Evolutionary conservation across 805 yeast genomes (phyloP), one percentile per base, ranked within the genome.

Genomic region (Starmerella floris): DNA sequence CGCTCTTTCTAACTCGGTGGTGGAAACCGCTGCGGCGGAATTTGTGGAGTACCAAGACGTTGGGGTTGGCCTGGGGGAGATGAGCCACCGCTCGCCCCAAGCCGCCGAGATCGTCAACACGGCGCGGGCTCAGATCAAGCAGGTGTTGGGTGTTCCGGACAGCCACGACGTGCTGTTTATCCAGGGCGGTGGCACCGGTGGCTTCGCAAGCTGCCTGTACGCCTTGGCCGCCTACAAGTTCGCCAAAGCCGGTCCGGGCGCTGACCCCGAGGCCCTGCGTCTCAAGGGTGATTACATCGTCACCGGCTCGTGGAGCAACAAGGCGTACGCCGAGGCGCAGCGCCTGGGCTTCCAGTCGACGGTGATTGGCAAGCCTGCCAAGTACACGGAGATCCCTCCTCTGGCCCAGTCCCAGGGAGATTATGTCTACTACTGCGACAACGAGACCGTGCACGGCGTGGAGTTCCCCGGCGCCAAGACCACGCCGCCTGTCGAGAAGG

Each of bases 181-280:
- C 64, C 99, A 91, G 67, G 97, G 98, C 51, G 98, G 99, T 49
- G 98, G 97, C 46, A 88, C 97, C 40, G 80, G 85, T 25, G 97
- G 95, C 5, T 91, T 91, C 54, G 82, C 97, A 3, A 76, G 95
- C 4, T 70, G 83, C 37, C 84, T 83, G 10, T 76, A 87, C 54
- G 88, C 91, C 62, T 60, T 80, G 47, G 94, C 95, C 22, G 68
- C 79, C 19, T 74, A 73, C 61, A 80, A 79, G 36, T 75, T 74
- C 51, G 77, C 70, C 57, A 91, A 88, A 33, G 76, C 75, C 54
- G 70, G 67, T 46, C 95, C 94, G 41, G 41, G 4, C 11, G 27
- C 27, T 25, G 8, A 8, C 11, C 11, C 27, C 8, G 32, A 30
- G 32, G 16, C 13, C 13, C 15, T 6, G 28, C 76, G 70, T 50